Conservation (phyloP, 306 rosid species). For the Abrus pulchellus region DNA sequence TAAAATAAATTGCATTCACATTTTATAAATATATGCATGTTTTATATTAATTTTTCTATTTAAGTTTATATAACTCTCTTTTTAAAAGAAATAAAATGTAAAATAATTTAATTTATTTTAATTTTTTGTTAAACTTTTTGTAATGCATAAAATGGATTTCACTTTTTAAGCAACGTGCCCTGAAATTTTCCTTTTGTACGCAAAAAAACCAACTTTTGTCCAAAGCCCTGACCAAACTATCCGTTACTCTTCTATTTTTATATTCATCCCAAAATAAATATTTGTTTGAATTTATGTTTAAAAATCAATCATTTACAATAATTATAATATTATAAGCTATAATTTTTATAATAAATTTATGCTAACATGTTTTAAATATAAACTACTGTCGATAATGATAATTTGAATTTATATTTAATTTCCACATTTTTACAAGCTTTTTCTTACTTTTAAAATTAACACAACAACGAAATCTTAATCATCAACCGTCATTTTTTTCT, state of each 20-base stretch:
- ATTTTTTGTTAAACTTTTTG: too few relatives aligned
- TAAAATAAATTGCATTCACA: too few relatives aligned
- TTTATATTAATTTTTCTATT: too few relatives aligned
- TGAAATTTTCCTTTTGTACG: not conserved
- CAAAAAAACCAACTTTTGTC: slow-evolving; percentile 20
- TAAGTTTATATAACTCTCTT: too few relatives aligned
- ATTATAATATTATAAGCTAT: too few relatives aligned
- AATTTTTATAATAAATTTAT: too few relatives aligned
- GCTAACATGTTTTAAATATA: too few relatives aligned
- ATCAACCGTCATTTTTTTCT: not conserved
- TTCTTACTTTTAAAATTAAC: not conserved
- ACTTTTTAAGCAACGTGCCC: not conserved
- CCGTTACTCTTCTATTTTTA: slow-evolving; percentile 13
- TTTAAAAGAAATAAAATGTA: too few relatives aligned
- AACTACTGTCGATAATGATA: not conserved
- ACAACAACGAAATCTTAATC: not conserved
- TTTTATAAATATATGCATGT: too few relatives aligned
- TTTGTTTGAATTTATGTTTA: too few relatives aligned
- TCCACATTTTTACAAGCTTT: not conserved
- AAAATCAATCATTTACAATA: too few relatives aligned
- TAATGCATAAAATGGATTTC: not conserved
- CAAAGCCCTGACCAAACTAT: not conserved
- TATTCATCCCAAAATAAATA: not conserved
- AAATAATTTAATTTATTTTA: too few relatives aligned
- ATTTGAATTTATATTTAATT: not conserved